Percentiles rank a stretch among this genome's conserved stretches.
phyloP scores from a whole-genome alignment of 2,329 filamentous ascomycete species.

The Pyricularia sp. region DNA sequence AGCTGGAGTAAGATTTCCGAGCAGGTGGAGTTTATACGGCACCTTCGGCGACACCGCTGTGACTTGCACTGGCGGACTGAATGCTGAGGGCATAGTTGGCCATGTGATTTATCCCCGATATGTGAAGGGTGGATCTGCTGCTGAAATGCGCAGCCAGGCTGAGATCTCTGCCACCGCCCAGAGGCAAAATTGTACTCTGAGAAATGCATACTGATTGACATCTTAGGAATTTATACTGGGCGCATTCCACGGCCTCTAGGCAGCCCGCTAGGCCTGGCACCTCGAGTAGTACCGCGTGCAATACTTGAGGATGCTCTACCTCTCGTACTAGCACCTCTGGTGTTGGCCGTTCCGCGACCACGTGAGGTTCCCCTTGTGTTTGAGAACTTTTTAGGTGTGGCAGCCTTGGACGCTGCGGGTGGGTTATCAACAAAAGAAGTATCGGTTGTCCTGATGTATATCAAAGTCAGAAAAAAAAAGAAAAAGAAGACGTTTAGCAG shows the following conservation, averaged over 20 bases:
- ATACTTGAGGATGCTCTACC: slow-evolving; percentile 19
- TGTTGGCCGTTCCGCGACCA: slow-evolving; percentile 29
- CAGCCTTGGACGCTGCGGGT: slow-evolving; percentile 37
- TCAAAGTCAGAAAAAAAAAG: slow-evolving; percentile 9
- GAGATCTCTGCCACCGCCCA: not conserved
- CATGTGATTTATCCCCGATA: not conserved
- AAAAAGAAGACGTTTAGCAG: no score
- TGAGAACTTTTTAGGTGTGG: slow-evolving; percentile 32
- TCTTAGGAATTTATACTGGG: no score
- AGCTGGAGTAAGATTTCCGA: not conserved
- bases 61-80: not conserved
- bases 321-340: slow-evolving; percentile 26
- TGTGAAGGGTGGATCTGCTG: not conserved
- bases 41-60: not conserved
- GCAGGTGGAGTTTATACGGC: not conserved
- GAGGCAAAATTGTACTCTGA: no score
- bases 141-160: not conserved
- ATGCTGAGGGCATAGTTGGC: not conserved
- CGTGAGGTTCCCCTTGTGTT: slow-evolving; percentile 35
- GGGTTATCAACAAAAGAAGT: slow-evolving; percentile 88
- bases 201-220: no score
- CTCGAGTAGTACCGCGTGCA: slow-evolving; percentile 23
- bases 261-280: slow-evolving; percentile 33
- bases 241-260: slow-evolving; percentile 35
- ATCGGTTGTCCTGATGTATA: slow-evolving; percentile 64